These are phyloP conservation scores for Pichia sporocuriosa DNA, from an alignment of 805 yeast genomes.

Conservation along the genomic window DNA sequence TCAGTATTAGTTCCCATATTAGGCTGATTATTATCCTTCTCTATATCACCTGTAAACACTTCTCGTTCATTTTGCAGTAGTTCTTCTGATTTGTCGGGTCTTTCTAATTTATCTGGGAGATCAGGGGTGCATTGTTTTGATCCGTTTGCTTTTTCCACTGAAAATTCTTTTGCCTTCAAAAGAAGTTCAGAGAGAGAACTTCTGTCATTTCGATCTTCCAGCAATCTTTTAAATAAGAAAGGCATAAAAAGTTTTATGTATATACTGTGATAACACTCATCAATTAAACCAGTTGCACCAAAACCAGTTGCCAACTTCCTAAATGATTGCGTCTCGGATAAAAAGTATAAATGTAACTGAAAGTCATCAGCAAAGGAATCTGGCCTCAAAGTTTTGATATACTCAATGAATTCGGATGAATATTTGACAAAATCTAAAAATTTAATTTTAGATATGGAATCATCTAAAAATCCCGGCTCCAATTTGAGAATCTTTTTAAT, in stretches of 20 bases:
- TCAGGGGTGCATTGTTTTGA: background rate
- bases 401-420: slow-evolving; percentile 29
- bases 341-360: slow-evolving; percentile 35
- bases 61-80: too few species aligned
- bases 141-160: background rate
- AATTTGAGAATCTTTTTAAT: slow-evolving; percentile 39
- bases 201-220: background rate
- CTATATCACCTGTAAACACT: too few species aligned
- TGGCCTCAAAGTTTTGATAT: slow-evolving; percentile 30
- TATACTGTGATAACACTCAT: slow-evolving; percentile 61
- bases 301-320: slow-evolving; percentile 72
- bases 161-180: background rate
- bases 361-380: slow-evolving; percentile 31
- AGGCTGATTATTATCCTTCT: too few species aligned
- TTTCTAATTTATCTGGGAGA: too few species aligned
- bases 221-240: slow-evolving; percentile 14
- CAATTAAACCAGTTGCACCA: slow-evolving; percentile 70
- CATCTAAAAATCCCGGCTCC: slow-evolving; percentile 44
- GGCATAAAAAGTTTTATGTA: slow-evolving; percentile 43
- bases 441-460: slow-evolving; percentile 37
- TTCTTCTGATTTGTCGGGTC: too few species aligned
- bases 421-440: slow-evolving; percentile 37
- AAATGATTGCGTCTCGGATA: slow-evolving; percentile 51
- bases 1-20: background rate
- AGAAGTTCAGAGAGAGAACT: background rate